phyloP scores from a whole-genome alignment of 2,329 filamentous ascomycete genomes.

The Hypoxylon sp. region DNA sequence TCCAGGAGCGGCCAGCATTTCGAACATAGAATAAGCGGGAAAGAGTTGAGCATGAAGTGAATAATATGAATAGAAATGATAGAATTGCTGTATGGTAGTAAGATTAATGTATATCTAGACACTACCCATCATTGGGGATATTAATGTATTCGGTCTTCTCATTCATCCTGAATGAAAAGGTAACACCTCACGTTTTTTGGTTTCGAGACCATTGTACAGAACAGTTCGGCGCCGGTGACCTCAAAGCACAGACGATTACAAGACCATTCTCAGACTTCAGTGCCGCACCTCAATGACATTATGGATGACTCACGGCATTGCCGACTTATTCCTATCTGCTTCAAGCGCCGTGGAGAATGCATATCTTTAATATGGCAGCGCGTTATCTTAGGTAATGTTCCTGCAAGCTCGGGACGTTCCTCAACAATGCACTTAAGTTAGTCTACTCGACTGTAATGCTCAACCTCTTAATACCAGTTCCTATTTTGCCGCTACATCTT shows the following conservation, averaged over 20 bases:
- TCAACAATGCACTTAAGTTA: too few species aligned
- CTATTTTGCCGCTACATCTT: background rate
- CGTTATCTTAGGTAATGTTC: background rate
- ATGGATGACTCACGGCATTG: too few species aligned
- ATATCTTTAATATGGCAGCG: background rate
- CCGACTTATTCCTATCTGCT: background rate
- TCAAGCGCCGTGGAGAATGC: background rate
- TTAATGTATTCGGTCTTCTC: background rate
- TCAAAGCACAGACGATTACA: background rate
- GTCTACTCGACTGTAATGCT: background rate
- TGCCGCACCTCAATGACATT: background rate
- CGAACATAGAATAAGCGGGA: background rate
- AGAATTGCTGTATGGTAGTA: background rate
- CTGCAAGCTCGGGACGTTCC: too few species aligned
- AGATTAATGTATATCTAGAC: background rate
- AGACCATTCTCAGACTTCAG: background rate
- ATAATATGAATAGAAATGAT: background rate
- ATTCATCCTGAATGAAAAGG: background rate
- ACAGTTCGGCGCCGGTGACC: background rate
- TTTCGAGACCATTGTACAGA: background rate
- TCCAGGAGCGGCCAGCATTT: constrained; percentile 12
- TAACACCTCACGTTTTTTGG: background rate
- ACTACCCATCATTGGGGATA: background rate
- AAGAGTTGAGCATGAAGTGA: too few species aligned
- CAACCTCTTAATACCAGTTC: background rate